Conservation (phyloP, 2,329 filamentous ascomycete species). For the Hirsutella minnesotensis region DNA sequence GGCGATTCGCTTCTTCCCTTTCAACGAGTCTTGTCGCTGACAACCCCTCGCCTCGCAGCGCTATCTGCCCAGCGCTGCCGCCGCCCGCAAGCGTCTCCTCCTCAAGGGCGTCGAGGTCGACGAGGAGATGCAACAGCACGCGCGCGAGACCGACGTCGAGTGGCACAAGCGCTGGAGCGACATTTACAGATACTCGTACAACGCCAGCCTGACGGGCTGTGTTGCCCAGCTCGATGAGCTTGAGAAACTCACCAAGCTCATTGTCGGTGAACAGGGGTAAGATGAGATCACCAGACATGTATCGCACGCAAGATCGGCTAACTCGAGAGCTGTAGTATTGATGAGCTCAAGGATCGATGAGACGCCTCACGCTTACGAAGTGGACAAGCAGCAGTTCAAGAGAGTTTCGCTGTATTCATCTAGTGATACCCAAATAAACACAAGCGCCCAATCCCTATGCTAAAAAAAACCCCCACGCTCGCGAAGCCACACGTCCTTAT, state of each 20-base stretch:
- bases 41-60: conserved; percentile 15
- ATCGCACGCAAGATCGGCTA: neutral
- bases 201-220: conserved; percentile 41
- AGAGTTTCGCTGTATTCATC: neutral
- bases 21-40: too few species aligned
- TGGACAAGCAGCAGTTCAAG: neutral
- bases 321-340: conserved; percentile 10
- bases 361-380: too few species aligned
- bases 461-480: too few species aligned
- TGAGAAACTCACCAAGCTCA: conserved; percentile 44
- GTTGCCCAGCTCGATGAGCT: conserved; percentile 41
- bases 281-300: conserved; percentile 1
- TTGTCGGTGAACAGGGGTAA: conserved; percentile 42
- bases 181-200: conserved; percentile 44
- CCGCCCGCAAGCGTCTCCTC: conserved; percentile 38
- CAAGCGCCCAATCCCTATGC: conserved; percentile 2
- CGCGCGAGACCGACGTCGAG: conserved; percentile 13
- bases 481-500: neutral
- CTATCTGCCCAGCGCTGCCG: conserved; percentile 44
- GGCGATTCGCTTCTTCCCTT: too few species aligned
- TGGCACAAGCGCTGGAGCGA: conserved; percentile 38
- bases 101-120: conserved; percentile 38
- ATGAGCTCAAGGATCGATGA: conserved; percentile 9
- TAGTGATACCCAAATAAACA: conserved; percentile 6
- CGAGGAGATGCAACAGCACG: conserved; percentile 13